Conservation (phyloP, 371 early-diverging fungal genomes). For the Choanephora cucurbitarum region DNA sequence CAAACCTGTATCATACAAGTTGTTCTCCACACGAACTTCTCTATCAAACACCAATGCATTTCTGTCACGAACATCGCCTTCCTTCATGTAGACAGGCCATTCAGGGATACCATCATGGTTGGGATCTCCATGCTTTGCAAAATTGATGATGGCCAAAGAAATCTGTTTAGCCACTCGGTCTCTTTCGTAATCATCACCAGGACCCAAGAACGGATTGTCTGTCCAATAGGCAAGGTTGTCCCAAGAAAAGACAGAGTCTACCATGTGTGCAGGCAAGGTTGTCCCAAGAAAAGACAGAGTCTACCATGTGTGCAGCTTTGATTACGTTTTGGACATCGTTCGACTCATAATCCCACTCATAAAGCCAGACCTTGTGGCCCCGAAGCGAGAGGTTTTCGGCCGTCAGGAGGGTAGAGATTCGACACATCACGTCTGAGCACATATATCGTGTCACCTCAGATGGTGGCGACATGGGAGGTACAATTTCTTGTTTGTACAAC, state of each 20-base stretch:
- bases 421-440: conserved; percentile 45
- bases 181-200: conserved; percentile 35
- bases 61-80: conserved; percentile 12
- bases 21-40: conserved; percentile 25
- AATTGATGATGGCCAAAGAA: conserved; percentile 26
- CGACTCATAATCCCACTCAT: conserved; percentile 43
- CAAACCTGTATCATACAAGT: conserved; percentile 27
- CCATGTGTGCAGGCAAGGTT: conserved; percentile 38
- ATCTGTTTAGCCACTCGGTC: conserved; percentile 40
- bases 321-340: conserved; percentile 37
- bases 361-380: conserved; percentile 32
- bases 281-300: conserved; percentile 44
- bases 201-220: conserved; percentile 38
- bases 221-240: conserved; percentile 41
- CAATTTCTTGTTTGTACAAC: conserved; percentile 32
- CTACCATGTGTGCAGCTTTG: conserved; percentile 48
- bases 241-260: conserved; percentile 43
- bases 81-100: conserved; percentile 28
- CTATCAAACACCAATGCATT: conserved; percentile 32
- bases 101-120: conserved; percentile 35
- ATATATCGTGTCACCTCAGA: conserved; percentile 38
- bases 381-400: conserved; percentile 27
- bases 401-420: conserved; percentile 28
- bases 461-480: conserved; percentile 34
- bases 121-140: conserved; percentile 28